A percentile compares a stretch with the other conserved stretches of the same genome.
Evolutionary conservation across 495 filamentous ascomycete species (phyloP).

Genomic region (Aspergillus incahuasiensis): DNA sequence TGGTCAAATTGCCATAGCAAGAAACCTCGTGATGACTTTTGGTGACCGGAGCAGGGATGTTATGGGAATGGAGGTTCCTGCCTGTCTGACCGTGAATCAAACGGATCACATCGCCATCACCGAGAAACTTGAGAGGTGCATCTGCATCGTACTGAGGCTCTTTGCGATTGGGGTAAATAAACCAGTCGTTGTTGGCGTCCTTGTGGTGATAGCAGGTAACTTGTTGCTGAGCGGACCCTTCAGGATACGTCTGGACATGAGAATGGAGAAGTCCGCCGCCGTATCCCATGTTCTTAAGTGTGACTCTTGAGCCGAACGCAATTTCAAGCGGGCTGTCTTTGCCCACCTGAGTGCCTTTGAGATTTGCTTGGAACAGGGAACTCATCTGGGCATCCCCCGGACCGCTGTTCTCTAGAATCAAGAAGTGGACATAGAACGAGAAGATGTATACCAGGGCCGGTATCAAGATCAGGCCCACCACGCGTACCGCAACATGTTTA

Average conservation of each 20-base stretch:
- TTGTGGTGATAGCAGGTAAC: constrained; percentile 99
- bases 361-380: constrained; percentile 95
- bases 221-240: constrained; percentile 92
- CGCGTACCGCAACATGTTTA: constrained; percentile 72
- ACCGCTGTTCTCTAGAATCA: constrained; percentile 87
- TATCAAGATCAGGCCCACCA: constrained; percentile 82
- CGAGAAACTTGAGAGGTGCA: constrained; percentile 65
- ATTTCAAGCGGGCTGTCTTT: constrained; percentile 91
- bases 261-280: constrained; percentile 96
- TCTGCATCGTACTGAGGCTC: constrained; percentile 69
- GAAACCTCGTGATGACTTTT: constrained; percentile 92
- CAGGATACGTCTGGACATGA: constrained; percentile 93
- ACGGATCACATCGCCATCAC: constrained; percentile 73
- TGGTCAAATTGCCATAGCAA: constrained; percentile 90
- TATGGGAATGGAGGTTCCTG: constrained; percentile 92
- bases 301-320: constrained; percentile 81
- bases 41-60: constrained; percentile 79
- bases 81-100: constrained; percentile 94
- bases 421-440: constrained; percentile 90
- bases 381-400: constrained; percentile 99
- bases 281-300: constrained; percentile 98
- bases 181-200: constrained; percentile 99
- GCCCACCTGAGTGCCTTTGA: constrained; percentile 87
- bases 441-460: constrained; percentile 87
- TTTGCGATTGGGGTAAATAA: constrained; percentile 86